A percentile compares a stretch with the other conserved stretches of the same genome.
These are phyloP conservation scores for Populus davidiana DNA, from an alignment of 345 rosid genomes.

Conservation along the genomic window DNA sequence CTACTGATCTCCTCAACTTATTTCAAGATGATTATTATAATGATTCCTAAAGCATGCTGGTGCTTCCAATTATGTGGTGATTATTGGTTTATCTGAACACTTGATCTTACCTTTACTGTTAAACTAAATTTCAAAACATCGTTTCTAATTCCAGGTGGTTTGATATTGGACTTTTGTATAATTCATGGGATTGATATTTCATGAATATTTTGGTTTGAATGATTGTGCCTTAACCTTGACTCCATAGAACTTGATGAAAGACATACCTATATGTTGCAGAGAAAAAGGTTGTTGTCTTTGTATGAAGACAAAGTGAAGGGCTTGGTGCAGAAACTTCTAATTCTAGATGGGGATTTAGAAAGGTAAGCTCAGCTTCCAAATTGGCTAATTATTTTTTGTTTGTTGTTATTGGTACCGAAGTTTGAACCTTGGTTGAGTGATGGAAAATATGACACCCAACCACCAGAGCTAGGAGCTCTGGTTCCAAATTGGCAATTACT, in stretches of 20 bases:
- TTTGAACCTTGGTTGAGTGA: too few species aligned
- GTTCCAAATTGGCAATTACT: neutral
- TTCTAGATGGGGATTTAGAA: constrained; percentile 56
- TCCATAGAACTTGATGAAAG: constrained; percentile 21
- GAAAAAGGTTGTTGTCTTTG: constrained; percentile 53
- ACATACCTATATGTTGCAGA: constrained; percentile 46
- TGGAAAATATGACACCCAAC: too few species aligned
- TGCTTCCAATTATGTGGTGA: neutral
- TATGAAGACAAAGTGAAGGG: constrained; percentile 63
- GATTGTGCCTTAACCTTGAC: constrained; percentile 4
- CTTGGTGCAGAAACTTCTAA: constrained; percentile 74
- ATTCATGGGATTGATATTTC: neutral
- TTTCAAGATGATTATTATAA: neutral
- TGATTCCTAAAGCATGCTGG: neutral
- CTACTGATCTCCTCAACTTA: too few species aligned
- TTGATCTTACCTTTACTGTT: neutral
- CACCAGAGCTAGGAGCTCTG: too few species aligned
- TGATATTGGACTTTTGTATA: neutral
- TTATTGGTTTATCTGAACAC: neutral
- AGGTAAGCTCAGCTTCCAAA: constrained; percentile 35
- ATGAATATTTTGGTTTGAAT: constrained; percentile 5
- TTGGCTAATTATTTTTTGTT: too few species aligned
- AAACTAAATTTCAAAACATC: neutral
- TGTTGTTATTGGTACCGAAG: too few species aligned
- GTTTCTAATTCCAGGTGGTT: neutral